A percentile compares a stretch with the other conserved stretches of the same genome.
Conservation (phyloP, 768 basidiomycete genomes). For the Tylopilus plumbeoviolaceoides region DNA sequence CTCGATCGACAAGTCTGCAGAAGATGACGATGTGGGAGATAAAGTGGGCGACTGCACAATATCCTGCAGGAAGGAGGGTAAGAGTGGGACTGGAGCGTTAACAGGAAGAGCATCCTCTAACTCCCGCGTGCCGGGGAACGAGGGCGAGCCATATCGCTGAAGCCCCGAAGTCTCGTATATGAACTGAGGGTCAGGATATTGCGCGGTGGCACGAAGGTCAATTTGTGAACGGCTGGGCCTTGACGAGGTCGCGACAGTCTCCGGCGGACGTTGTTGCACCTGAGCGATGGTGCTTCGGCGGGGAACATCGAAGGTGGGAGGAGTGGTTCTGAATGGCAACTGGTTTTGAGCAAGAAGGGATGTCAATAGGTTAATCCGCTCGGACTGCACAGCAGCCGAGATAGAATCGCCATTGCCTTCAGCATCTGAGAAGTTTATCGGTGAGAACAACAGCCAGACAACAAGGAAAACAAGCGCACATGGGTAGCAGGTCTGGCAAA, state of each 20-base stretch:
- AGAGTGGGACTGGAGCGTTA: slow-evolving; percentile 45
- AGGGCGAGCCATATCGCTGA: slow-evolving; percentile 39
- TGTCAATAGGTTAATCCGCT: slow-evolving; percentile 76
- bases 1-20: slow-evolving; percentile 62
- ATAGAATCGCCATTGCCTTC: slow-evolving; percentile 88
- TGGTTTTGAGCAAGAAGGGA: slow-evolving; percentile 65
- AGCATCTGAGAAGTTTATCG: slow-evolving; percentile 48
- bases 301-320: slow-evolving; percentile 15
- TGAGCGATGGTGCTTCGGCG: slow-evolving; percentile 47
- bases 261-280: slow-evolving; percentile 38
- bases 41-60: slow-evolving; percentile 65
- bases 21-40: slow-evolving; percentile 62
- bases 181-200: slow-evolving; percentile 43
- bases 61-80: slow-evolving; percentile 78
- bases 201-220: slow-evolving; percentile 38
- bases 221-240: slow-evolving; percentile 48
- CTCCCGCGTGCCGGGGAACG: slow-evolving; percentile 31
- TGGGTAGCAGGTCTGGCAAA: slow-evolving; percentile 85
- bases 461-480: slow-evolving; percentile 45
- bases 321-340: slow-evolving; percentile 20
- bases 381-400: slow-evolving; percentile 78
- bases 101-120: slow-evolving; percentile 19
- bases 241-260: slow-evolving; percentile 33
- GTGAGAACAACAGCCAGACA: slow-evolving; percentile 9
- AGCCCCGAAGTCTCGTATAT: slow-evolving; percentile 67